A percentile compares a stretch with the other conserved stretches of the same genome.
Conservation (phyloP, 768 basidiomycete species). For the Galerina sulciceps region DNA sequence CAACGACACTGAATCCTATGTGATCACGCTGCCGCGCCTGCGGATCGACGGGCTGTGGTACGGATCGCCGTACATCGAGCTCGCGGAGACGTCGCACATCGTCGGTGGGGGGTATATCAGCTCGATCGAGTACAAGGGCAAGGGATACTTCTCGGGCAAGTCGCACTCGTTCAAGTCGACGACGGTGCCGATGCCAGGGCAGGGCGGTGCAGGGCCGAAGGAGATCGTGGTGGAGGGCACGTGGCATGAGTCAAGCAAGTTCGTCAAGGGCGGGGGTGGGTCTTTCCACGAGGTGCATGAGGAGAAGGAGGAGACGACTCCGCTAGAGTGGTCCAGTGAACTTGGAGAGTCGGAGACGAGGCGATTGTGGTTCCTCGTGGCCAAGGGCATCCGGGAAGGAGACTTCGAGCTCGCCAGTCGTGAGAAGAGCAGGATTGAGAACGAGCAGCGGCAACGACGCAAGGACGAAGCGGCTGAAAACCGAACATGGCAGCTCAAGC, state of each 20-base stretch:
- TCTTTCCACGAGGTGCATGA: conserved; percentile 80
- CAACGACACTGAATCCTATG: conserved; percentile 55
- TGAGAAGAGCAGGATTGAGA: conserved; percentile 95
- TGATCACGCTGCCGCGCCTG: conserved; percentile 91
- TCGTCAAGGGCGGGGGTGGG: conserved; percentile 44
- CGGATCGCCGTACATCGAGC: conserved; percentile 91
- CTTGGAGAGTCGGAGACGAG: conserved; percentile 89
- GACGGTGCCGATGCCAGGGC: conserved; percentile 54
- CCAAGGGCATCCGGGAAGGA: conserved; percentile 88
- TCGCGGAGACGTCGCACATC: conserved; percentile 83
- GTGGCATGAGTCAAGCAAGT: conserved; percentile 76
- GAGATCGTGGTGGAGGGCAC: conserved; percentile 74
- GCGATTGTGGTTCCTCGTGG: conserved; percentile 81
- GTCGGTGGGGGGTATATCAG: conserved; percentile 43
- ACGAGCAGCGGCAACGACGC: conserved; percentile 88
- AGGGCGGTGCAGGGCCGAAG: conserved; percentile 33
- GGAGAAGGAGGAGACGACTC: conserved; percentile 74
- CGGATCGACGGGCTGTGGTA: conserved; percentile 95
- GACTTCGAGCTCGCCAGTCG: conserved; percentile 90
- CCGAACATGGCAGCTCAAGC: conserved; percentile 74
- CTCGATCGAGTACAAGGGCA: conserved; percentile 93
- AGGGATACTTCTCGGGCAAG: conserved; percentile 94
- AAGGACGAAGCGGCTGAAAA: conserved; percentile 81
- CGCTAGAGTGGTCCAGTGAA: conserved; percentile 56
- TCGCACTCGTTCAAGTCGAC: conserved; percentile 91